These are phyloP conservation scores for Excoecaria cochinchinensis DNA, from an alignment of 345 rosid species.

Conservation along the genomic window DNA sequence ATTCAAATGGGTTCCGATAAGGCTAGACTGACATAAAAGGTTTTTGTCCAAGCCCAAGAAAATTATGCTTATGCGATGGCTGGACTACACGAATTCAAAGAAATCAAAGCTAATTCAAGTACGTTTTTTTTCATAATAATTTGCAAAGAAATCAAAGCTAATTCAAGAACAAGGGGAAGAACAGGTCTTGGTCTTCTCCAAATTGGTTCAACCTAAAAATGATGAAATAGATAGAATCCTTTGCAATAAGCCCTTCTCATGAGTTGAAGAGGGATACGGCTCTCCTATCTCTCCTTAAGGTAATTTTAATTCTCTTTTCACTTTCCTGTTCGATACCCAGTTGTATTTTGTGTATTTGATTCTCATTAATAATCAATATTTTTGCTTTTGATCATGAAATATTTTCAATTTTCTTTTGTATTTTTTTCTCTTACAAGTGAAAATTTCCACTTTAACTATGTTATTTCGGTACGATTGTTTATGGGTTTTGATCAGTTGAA, in stretches of 20 bases:
- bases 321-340: background rate
- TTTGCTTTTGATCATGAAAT: background rate
- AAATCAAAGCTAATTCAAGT: too few species aligned
- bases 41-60: too few species aligned
- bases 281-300: background rate
- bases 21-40: too few species aligned
- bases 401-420: too few species aligned
- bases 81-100: too few species aligned
- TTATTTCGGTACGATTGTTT: background rate
- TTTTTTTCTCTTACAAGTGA: background rate
- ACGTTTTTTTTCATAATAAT: too few species aligned
- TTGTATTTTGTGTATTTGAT: background rate
- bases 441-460: background rate
- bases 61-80: too few species aligned
- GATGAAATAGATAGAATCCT: background rate
- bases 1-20: too few species aligned
- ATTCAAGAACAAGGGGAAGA: too few species aligned
- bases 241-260: background rate
- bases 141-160: too few species aligned
- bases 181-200: too few species aligned
- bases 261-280: slow-evolving; percentile 1
- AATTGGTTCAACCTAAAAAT: background rate
- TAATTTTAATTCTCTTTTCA: background rate
- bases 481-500: slow-evolving; percentile 18
- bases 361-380: background rate